phyloP scores from a whole-genome alignment of 2,329 filamentous ascomycete species.

The Dactylellina sp. region DNA sequence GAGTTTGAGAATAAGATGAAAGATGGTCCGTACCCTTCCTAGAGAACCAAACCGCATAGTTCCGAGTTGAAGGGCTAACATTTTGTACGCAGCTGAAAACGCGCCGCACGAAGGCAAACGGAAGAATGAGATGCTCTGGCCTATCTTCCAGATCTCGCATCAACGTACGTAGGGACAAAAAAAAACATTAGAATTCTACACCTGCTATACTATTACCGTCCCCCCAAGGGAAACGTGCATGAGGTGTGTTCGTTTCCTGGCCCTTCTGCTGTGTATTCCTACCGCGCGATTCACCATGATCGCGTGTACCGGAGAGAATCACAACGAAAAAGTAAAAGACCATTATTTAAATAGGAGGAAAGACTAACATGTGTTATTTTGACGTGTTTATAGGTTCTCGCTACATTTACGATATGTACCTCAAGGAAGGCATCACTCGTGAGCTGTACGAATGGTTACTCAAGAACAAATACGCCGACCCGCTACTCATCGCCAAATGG shows the following conservation, averaged over 20 bases:
- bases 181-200: conserved; percentile 9
- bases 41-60: not conserved
- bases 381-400: conserved; percentile 70
- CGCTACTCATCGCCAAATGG: conserved; percentile 98
- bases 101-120: conserved; percentile 80
- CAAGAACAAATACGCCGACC: conserved; percentile 96
- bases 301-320: not conserved
- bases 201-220: too few species aligned
- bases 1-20: conserved; percentile 93
- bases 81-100: conserved; percentile 75
- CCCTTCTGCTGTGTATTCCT: conserved; percentile 22
- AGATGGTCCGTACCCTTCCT: conserved; percentile 66
- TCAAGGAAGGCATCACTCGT: conserved; percentile 94
- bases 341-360: conserved; percentile 6
- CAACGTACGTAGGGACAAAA: conserved; percentile 75
- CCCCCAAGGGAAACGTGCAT: conserved; percentile 38
- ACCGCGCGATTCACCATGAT: not conserved
- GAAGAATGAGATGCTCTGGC: conserved; percentile 95
- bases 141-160: conserved; percentile 96
- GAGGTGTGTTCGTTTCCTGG: conserved; percentile 44
- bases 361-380: conserved; percentile 15
- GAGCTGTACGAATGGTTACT: conserved; percentile 93
- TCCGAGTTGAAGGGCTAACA: conserved; percentile 43
- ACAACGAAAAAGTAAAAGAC: not conserved
- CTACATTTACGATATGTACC: conserved; percentile 97